Evolutionary conservation across 805 yeast species (phyloP).

Genomic region (Candida wancherniae): DNA sequence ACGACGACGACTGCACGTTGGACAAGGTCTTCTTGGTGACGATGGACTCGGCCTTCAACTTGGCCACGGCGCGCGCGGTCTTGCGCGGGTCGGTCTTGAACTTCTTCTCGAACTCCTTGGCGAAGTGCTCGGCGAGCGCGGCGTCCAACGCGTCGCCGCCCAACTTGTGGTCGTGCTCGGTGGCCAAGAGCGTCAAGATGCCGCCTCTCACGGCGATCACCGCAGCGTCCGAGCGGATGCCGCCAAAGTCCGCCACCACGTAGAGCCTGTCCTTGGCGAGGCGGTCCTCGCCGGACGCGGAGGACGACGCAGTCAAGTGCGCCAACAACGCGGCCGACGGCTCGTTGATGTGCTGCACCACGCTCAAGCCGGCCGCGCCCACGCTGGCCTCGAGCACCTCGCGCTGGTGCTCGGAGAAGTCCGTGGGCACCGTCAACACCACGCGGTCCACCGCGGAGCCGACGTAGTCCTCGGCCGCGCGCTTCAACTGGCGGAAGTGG

Average conservation of each 20-base stretch:
- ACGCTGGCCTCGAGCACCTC: slow-evolving; percentile 58
- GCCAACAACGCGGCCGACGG: slow-evolving; percentile 90
- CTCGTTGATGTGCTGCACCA: slow-evolving; percentile 85
- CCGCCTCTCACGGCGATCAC: slow-evolving; percentile 93
- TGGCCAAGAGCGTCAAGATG: slow-evolving; percentile 79
- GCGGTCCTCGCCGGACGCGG: slow-evolving; percentile 32
- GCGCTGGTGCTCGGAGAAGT: slow-evolving; percentile 73
- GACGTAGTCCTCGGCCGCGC: slow-evolving; percentile 88
- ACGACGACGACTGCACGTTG: slow-evolving; percentile 81
- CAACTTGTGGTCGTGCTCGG: slow-evolving; percentile 72
- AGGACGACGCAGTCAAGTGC: slow-evolving; percentile 46
- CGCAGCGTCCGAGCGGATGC: slow-evolving; percentile 92
- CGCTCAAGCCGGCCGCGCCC: slow-evolving; percentile 66
- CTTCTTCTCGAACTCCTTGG: slow-evolving; percentile 92
- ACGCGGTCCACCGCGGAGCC: slow-evolving; percentile 78
- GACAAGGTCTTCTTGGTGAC: slow-evolving; percentile 87
- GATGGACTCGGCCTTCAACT: slow-evolving; percentile 77
- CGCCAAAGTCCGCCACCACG: slow-evolving; percentile 96
- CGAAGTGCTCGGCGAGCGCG: slow-evolving; percentile 74
- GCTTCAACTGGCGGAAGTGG: slow-evolving; percentile 75
- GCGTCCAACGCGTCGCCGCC: slow-evolving; percentile 89
- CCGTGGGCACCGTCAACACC: slow-evolving; percentile 87
- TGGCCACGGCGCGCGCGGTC: slow-evolving; percentile 82
- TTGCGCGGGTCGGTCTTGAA: slow-evolving; percentile 72
- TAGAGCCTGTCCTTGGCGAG: slow-evolving; percentile 63